A percentile compares a stretch with the other conserved stretches of the same genome.
These are phyloP conservation scores for Fusarium camptoceras DNA, from an alignment of 2,329 filamentous ascomycete species.

Conservation along the genomic window DNA sequence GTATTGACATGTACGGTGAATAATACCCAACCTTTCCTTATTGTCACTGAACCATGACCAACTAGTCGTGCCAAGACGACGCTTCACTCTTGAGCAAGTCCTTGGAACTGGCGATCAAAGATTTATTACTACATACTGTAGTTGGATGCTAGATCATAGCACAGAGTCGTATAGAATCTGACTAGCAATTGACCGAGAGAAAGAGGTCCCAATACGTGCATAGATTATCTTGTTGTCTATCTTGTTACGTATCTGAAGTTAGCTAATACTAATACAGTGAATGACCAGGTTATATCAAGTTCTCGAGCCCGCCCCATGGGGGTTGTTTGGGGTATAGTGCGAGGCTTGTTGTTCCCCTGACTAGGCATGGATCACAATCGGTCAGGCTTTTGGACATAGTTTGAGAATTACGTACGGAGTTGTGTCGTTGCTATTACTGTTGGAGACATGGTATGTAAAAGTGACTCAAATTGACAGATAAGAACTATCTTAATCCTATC, in stretches of 20 bases:
- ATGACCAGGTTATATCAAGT: slow-evolving; percentile 8
- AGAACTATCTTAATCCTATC: neutral
- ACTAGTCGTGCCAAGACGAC: slow-evolving; percentile 10
- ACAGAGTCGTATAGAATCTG: slow-evolving; percentile 1
- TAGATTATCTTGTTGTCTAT: neutral
- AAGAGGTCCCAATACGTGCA: neutral
- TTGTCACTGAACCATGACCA: neutral
- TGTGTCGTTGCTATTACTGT: slow-evolving; percentile 9
- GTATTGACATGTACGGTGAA: neutral
- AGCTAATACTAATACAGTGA: neutral
- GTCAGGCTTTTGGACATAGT: slow-evolving; percentile 5
- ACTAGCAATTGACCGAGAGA: slow-evolving; percentile 17
- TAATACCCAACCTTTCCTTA: neutral
- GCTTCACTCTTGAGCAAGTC: neutral
- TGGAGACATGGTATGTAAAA: slow-evolving; percentile 19
- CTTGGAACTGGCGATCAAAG: slow-evolving; percentile 3
- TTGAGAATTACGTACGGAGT: neutral
- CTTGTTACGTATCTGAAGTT: neutral
- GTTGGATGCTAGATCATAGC: slow-evolving; percentile 2
- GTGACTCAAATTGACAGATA: slow-evolving; percentile 7
- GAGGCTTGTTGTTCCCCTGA: slow-evolving; percentile 19
- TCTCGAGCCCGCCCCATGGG: slow-evolving; percentile 23
- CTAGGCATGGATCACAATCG: slow-evolving; percentile 2
- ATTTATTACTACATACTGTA: slow-evolving; percentile 11
- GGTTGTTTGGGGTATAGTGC: slow-evolving; percentile 28